Conservation (phyloP, 129 eudicot genomes). For the Escallonia rubra region DNA sequence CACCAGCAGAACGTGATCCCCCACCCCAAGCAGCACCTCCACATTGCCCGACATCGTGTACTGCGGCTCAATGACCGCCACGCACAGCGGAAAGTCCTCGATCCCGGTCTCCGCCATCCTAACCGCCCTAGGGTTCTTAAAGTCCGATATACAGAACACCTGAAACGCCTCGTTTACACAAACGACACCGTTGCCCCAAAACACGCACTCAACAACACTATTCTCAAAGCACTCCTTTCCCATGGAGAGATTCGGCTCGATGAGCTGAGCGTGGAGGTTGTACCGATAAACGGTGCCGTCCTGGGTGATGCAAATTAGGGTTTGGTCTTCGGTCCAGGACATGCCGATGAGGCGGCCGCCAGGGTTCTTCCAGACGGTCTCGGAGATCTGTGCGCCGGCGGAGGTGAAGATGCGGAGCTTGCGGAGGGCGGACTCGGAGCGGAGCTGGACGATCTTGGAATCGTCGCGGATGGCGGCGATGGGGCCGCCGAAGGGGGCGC, state of each 20-base stretch:
- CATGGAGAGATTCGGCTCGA: slow-evolving; percentile 46
- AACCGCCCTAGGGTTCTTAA: slow-evolving; percentile 43
- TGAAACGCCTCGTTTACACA: slow-evolving; percentile 78
- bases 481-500: slow-evolving; percentile 92
- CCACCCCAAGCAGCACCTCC: slow-evolving; percentile 78
- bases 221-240: slow-evolving; percentile 71
- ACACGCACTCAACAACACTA: slow-evolving; percentile 89
- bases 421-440: slow-evolving; percentile 93
- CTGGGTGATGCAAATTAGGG: slow-evolving; percentile 69
- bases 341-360: slow-evolving; percentile 85
- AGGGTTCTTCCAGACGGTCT: slow-evolving; percentile 78
- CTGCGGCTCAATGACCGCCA: slow-evolving; percentile 91
- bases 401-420: slow-evolving; percentile 93
- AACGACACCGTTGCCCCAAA: slow-evolving; percentile 95
- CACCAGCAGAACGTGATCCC: slow-evolving; percentile 65
- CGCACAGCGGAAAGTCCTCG: slow-evolving; percentile 78
- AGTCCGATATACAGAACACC: slow-evolving; percentile 68
- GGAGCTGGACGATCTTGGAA: slow-evolving; percentile 93
- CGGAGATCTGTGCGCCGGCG: slow-evolving; percentile 72
- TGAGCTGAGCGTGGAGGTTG: slow-evolving; percentile 48
- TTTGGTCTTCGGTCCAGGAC: slow-evolving; percentile 89
- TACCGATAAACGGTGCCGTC: slow-evolving; percentile 86
- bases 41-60: slow-evolving; percentile 87
- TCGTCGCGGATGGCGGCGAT: slow-evolving; percentile 97
- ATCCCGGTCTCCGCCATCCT: slow-evolving; percentile 61